These are phyloP conservation scores for Rhizopogon vinicolor DNA, from an alignment of 768 basidiomycete species.

Conservation along the genomic window DNA sequence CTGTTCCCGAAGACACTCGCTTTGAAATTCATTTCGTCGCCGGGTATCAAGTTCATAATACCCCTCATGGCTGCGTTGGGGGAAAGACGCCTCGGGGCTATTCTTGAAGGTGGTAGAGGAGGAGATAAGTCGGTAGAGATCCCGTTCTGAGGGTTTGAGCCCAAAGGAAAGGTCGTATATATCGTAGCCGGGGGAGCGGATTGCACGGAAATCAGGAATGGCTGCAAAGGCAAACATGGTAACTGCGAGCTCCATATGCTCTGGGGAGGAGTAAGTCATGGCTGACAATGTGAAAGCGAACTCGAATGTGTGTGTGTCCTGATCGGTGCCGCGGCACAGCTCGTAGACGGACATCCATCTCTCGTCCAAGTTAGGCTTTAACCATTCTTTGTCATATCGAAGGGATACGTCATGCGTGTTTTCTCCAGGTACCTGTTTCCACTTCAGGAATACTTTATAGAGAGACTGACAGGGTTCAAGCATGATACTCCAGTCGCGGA, in stretches of 20 bases:
- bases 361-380: slow-evolving; percentile 13
- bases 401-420: not conserved
- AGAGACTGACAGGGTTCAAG: not conserved
- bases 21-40: not conserved
- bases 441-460: not conserved
- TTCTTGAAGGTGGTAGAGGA: not conserved
- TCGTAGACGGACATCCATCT: slow-evolving; percentile 23
- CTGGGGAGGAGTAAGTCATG: slow-evolving; percentile 21
- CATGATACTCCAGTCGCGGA: not conserved
- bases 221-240: slow-evolving; percentile 26
- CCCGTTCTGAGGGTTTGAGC: not conserved
- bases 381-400: slow-evolving; percentile 15
- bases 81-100: slow-evolving; percentile 5
- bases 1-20: not conserved
- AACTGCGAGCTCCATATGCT: slow-evolving; percentile 11
- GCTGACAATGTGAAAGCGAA: slow-evolving; percentile 26
- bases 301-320: slow-evolving; percentile 7
- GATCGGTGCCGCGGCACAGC: slow-evolving; percentile 10
- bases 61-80: not conserved
- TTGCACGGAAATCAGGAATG: slow-evolving; percentile 4
- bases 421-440: not conserved
- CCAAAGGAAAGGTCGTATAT: slow-evolving; percentile 7
- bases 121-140: not conserved
- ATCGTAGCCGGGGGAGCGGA: slow-evolving; percentile 6
- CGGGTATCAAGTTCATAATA: not conserved